Percentiles rank a stretch among this genome's conserved stretches.
Conservation (phyloP, 1,284 basidiomycete species). For the Sporisorium reilianum region DNA sequence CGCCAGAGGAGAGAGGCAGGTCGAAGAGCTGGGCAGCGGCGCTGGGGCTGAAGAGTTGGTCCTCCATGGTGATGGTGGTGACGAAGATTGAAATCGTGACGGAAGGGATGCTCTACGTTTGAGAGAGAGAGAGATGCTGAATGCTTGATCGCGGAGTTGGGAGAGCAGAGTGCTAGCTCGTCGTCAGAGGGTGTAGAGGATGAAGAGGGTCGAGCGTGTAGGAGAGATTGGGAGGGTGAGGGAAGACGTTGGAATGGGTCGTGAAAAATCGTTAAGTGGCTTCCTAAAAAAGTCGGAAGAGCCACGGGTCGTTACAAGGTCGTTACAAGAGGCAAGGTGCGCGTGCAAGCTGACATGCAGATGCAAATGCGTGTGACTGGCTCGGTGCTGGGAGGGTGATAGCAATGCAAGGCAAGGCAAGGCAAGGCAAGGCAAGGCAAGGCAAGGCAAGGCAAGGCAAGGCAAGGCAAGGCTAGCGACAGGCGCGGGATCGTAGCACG, state of each 20-base stretch:
- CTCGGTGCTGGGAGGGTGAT: neutral
- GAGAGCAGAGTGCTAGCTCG: slow-evolving; percentile 7
- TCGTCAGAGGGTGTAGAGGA: slow-evolving; percentile 3
- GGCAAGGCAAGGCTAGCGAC: too few species aligned
- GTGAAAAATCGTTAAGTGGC: slow-evolving; percentile 17
- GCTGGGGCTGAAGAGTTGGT: slow-evolving; percentile 51
- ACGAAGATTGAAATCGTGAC: slow-evolving; percentile 3
- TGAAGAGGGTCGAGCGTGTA: neutral
- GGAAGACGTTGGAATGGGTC: slow-evolving; percentile 20
- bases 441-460: slow-evolving; percentile 9
- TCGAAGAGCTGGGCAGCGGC: slow-evolving; percentile 42
- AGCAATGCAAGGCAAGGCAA: slow-evolving; percentile 7
- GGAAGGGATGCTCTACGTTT: neutral
- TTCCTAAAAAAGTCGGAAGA: slow-evolving; percentile 14
- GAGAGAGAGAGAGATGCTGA: neutral
- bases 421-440: slow-evolving; percentile 15
- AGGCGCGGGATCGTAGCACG: slow-evolving; percentile 20
- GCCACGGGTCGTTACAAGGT: slow-evolving; percentile 43
- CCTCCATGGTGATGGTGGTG: slow-evolving; percentile 38
- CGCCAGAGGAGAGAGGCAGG: slow-evolving; percentile 25
- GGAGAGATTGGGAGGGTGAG: neutral
- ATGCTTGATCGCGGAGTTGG: neutral
- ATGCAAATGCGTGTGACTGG: slow-evolving; percentile 15
- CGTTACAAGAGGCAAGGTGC: slow-evolving; percentile 31
- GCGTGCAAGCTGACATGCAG: slow-evolving; percentile 37